A percentile compares a stretch with the other conserved stretches of the same genome.
Evolutionary conservation across 1,284 basidiomycete species (phyloP).

Genomic region (Ustilago loliicola): DNA sequence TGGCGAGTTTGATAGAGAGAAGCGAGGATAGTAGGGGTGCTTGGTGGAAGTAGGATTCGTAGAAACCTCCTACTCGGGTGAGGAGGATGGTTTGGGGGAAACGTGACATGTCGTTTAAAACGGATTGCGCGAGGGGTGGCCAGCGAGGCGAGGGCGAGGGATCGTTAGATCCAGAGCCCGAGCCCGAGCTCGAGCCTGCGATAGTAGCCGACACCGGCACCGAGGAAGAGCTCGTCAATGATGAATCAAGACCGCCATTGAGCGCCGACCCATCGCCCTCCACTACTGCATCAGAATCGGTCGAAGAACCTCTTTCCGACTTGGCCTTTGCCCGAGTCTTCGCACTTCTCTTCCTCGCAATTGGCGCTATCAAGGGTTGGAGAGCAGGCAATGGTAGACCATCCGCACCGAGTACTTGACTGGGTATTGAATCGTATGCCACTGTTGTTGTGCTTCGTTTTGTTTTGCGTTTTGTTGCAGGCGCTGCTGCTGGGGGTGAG

Average conservation of each 20-base stretch:
- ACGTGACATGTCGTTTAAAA: slow-evolving; percentile 59
- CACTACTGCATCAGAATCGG: too few relatives aligned
- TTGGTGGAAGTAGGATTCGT: slow-evolving; percentile 70
- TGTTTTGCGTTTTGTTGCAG: slow-evolving; percentile 1
- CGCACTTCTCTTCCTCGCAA: slow-evolving; percentile 6
- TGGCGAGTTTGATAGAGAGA: slow-evolving; percentile 65
- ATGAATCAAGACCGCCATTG: too few relatives aligned
- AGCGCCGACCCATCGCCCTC: too few relatives aligned
- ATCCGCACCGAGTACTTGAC: slow-evolving; percentile 15
- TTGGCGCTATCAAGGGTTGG: slow-evolving; percentile 1
- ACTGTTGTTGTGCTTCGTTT: slow-evolving; percentile 31
- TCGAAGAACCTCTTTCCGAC: not conserved
- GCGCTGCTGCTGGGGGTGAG: not conserved
- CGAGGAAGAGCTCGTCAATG: not conserved
- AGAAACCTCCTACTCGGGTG: slow-evolving; percentile 68
- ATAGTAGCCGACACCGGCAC: too few relatives aligned
- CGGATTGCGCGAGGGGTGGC: slow-evolving; percentile 64
- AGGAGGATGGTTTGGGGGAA: slow-evolving; percentile 66
- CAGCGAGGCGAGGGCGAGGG: slow-evolving; percentile 30
- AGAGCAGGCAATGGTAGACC: slow-evolving; percentile 29
- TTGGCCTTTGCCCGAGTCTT: slow-evolving; percentile 7
- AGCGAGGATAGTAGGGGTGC: slow-evolving; percentile 57
- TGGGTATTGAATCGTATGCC: slow-evolving; percentile 27
- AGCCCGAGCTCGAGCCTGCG: not conserved
- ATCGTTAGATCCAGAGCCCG: not conserved